A percentile compares a stretch with the other conserved stretches of the same genome.
Conservation (phyloP, 164 flowering plant species). For the Umbellularia californica region DNA sequence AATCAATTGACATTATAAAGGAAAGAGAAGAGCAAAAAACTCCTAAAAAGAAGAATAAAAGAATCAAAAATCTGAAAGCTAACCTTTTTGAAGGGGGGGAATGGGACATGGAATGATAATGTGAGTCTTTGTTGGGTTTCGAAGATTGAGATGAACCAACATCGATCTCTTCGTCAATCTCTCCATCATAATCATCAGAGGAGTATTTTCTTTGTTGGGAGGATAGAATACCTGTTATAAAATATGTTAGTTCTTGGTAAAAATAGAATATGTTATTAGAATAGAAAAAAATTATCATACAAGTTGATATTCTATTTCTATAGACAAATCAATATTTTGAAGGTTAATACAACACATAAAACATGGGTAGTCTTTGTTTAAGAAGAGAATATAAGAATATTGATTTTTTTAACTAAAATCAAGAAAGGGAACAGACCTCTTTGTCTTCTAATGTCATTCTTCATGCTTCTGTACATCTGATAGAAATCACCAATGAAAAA, state of each 20-base stretch:
- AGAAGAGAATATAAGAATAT: too few relatives aligned
- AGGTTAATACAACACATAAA: too few relatives aligned
- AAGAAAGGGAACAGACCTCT: conserved; percentile 21
- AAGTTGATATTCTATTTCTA: too few relatives aligned
- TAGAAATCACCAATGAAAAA: not conserved
- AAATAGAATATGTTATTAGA: too few relatives aligned
- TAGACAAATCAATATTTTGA: too few relatives aligned
- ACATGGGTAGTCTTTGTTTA: too few relatives aligned
- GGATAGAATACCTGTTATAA: too few relatives aligned
- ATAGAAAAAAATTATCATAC: too few relatives aligned
- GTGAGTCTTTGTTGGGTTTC: not conserved
- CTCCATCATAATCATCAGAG: not conserved
- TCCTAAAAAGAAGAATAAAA: not conserved
- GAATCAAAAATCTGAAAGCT: not conserved
- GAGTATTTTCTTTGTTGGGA: too few relatives aligned
- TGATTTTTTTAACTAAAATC: not conserved
- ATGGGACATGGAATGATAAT: too few relatives aligned
- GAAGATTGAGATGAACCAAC: not conserved
- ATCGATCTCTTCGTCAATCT: not conserved
- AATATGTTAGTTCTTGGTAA: too few relatives aligned
- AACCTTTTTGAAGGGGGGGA: not conserved
- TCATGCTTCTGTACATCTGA: conserved; percentile 80
- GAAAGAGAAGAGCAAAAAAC: not conserved
- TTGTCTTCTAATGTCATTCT: conserved; percentile 39
- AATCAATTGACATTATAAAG: too few relatives aligned